Evolutionary conservation across 495 filamentous ascomycete genomes (phyloP).

Genomic region (Xylaria flabelliformis): DNA sequence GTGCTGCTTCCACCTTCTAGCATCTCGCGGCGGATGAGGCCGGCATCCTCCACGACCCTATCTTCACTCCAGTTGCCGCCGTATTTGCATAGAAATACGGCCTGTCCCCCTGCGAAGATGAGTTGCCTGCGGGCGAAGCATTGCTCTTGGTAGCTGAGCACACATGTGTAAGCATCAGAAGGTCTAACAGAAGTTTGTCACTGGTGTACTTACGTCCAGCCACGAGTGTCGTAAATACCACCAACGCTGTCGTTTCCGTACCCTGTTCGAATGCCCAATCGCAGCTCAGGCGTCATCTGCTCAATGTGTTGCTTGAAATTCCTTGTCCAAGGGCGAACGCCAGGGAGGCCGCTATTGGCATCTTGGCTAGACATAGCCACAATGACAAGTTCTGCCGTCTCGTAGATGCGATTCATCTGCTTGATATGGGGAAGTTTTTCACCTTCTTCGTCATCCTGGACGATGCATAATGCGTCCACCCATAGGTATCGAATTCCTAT

Average conservation of each 20-base stretch:
- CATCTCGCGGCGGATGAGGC: not conserved
- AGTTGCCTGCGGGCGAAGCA: slow-evolving; percentile 4
- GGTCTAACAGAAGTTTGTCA: not conserved
- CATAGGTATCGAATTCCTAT: slow-evolving; percentile 40
- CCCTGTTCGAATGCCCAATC: slow-evolving; percentile 15
- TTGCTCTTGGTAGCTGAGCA: not conserved
- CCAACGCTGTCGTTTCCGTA: slow-evolving; percentile 6
- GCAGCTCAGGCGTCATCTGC: slow-evolving; percentile 29
- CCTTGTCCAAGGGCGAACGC: slow-evolving; percentile 24
- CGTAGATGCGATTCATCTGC: slow-evolving; percentile 41
- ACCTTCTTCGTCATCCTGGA: slow-evolving; percentile 36
- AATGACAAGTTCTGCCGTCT: slow-evolving; percentile 36
- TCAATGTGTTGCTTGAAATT: slow-evolving; percentile 26
- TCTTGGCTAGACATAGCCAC: slow-evolving; percentile 28
- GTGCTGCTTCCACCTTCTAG: not conserved
- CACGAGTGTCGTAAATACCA: not conserved
- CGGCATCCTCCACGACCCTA: not conserved
- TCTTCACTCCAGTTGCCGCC: slow-evolving; percentile 15
- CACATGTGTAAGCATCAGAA: not conserved
- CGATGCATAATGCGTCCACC: slow-evolving; percentile 44
- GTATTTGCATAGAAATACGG: slow-evolving; percentile 10
- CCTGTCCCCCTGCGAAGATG: slow-evolving; percentile 13
- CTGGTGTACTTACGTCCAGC: slow-evolving; percentile 5
- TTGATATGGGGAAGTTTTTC: slow-evolving; percentile 32
- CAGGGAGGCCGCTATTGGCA: slow-evolving; percentile 28